Evolutionary conservation across 1,139 yeast species (phyloP).

Genomic region (Kazachstania sp.): DNA sequence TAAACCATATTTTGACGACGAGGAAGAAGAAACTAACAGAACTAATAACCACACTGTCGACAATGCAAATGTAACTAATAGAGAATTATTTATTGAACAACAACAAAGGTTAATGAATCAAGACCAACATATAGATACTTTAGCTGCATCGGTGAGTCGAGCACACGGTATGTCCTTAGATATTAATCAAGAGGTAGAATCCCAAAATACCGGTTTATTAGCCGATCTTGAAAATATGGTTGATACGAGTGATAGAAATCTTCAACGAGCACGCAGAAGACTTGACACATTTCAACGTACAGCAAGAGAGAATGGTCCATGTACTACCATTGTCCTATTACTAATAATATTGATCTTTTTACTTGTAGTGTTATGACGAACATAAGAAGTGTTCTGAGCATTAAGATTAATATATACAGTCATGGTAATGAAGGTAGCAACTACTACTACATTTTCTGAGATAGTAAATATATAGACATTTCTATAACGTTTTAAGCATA

Average conservation of each 20-base stretch:
- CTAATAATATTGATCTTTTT: slow-evolving; percentile 20
- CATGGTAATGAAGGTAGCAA: too few species aligned
- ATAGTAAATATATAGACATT: not conserved
- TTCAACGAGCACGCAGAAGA: slow-evolving; percentile 23
- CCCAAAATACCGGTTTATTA: slow-evolving; percentile 24
- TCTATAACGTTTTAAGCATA: not conserved
- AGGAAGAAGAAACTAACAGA: slow-evolving; percentile 3
- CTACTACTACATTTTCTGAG: too few species aligned
- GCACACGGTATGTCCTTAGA: slow-evolving; percentile 25
- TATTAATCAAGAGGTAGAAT: slow-evolving; percentile 24
- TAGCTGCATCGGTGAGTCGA: slow-evolving; percentile 20
- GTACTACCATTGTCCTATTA: slow-evolving; percentile 23
- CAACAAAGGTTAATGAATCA: slow-evolving; percentile 27
- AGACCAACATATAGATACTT: slow-evolving; percentile 22
- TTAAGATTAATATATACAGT: too few species aligned
- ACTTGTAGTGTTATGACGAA: slow-evolving; percentile 19
- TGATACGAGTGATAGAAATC: slow-evolving; percentile 21
- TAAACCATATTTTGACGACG: slow-evolving; percentile 21
- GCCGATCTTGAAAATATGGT: slow-evolving; percentile 26
- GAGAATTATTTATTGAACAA: slow-evolving; percentile 26
- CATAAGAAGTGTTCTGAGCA: too few species aligned
- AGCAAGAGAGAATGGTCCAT: slow-evolving; percentile 28
- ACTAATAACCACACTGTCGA: not conserved
- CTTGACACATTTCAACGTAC: slow-evolving; percentile 21
- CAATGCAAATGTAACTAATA: slow-evolving; percentile 16